phyloP scores from a whole-genome alignment of 352 stramenopile species.

The Peronospora farinosa region DNA sequence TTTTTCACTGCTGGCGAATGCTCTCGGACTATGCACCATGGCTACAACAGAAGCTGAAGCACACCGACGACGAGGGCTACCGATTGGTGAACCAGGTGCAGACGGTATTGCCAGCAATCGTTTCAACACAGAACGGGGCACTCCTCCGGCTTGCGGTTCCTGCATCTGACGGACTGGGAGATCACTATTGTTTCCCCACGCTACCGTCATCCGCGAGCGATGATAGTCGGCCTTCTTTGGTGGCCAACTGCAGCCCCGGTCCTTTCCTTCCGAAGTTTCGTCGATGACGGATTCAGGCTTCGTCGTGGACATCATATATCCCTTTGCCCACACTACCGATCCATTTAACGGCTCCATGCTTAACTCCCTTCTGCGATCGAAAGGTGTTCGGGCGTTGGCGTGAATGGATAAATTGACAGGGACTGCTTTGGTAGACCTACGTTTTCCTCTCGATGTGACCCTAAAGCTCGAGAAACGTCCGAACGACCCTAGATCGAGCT shows the following conservation, averaged over 20 bases:
- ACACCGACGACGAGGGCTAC: conserved; percentile 28
- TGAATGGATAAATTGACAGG: conserved; percentile 30
- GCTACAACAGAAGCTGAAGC: conserved; percentile 23
- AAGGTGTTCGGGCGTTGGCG: conserved; percentile 17
- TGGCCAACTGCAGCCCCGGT: conserved; percentile 23
- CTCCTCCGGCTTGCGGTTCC: conserved; percentile 26
- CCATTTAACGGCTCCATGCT: conserved; percentile 21
- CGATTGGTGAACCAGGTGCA: conserved; percentile 11
- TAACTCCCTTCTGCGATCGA: conserved; percentile 32
- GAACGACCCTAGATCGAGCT: no score
- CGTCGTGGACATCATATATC: conserved; percentile 8
- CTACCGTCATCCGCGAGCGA: conserved; percentile 26
- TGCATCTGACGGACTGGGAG: conserved; percentile 16
- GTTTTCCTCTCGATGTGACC: conserved; percentile 8
- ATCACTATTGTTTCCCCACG: conserved; percentile 13
- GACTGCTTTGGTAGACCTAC: conserved; percentile 1
- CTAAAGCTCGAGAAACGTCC: conserved; percentile 24
- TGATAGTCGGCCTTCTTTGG: conserved; percentile 16
- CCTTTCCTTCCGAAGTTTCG: conserved; percentile 12
- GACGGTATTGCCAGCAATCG: conserved; percentile 18
- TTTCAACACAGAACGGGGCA: conserved; percentile 27
- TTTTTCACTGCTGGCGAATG: conserved; percentile 23
- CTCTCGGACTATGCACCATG: conserved; percentile 33
- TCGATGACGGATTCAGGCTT: conserved; percentile 22
- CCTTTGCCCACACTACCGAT: conserved; percentile 19